Conservation (phyloP, 441 rosid species). For the Syzygium syzygioides region DNA sequence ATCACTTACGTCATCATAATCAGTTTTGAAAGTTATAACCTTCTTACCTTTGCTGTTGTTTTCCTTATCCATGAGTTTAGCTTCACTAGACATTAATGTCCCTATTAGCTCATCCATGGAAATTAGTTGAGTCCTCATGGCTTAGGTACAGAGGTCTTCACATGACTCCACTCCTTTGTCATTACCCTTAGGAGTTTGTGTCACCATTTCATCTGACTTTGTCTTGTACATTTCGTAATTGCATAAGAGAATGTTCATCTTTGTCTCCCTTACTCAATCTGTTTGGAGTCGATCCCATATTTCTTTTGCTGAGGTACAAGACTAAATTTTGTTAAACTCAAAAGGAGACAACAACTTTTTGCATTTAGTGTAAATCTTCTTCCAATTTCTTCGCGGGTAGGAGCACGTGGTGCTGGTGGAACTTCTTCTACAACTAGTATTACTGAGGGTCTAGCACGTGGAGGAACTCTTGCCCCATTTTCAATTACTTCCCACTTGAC, state of each 20-base stretch:
- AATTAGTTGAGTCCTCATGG: not conserved
- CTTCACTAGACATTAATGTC: not conserved
- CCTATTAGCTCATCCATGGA: not conserved
- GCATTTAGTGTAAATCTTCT: not conserved
- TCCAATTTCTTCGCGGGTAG: not conserved
- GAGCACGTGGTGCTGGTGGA: not conserved
- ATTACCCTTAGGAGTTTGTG: not conserved
- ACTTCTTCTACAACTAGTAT: not conserved
- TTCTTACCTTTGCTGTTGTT: too few species aligned
- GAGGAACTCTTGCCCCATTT: not conserved
- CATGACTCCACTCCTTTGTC: not conserved
- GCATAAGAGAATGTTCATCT: not conserved
- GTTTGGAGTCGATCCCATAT: not conserved
- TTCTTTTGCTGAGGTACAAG: not conserved
- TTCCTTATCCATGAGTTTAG: too few species aligned
- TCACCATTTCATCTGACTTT: not conserved
- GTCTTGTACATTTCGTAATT: not conserved
- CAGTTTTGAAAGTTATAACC: too few species aligned
- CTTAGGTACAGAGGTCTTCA: not conserved
- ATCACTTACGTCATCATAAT: too few species aligned
- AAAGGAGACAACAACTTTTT: not conserved
- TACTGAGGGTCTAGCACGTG: not conserved
- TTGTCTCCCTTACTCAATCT: not conserved
- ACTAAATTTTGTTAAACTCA: not conserved
- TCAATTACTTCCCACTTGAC: not conserved